phyloP scores from a whole-genome alignment of 129 eudicot species.

The Centella asiatica region DNA sequence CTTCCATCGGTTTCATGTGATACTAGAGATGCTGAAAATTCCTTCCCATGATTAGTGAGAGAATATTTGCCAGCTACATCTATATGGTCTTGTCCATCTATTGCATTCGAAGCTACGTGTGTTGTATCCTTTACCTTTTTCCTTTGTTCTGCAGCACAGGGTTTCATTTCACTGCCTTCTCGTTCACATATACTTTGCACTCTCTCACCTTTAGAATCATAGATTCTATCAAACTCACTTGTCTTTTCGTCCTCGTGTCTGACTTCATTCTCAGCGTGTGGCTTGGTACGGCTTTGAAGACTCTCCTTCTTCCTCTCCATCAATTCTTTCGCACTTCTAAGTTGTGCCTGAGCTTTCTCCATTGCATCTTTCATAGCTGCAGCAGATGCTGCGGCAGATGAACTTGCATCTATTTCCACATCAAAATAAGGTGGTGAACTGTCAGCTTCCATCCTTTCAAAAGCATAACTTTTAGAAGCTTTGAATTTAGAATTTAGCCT shows the following conservation, averaged over 20 bases:
- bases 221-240: slow-evolving; percentile 17
- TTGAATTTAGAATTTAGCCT: slow-evolving; percentile 29
- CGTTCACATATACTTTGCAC: slow-evolving; percentile 22
- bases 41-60: slow-evolving; percentile 16
- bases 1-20: slow-evolving; percentile 19
- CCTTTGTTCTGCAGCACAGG: slow-evolving; percentile 24
- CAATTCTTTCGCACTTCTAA: slow-evolving; percentile 42
- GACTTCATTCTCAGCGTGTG: slow-evolving; percentile 22
- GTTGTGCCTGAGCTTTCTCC: slow-evolving; percentile 60
- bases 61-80: slow-evolving; percentile 4
- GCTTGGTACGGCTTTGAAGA: slow-evolving; percentile 29
- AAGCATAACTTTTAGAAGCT: slow-evolving; percentile 43
- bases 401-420: slow-evolving; percentile 64
- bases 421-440: slow-evolving; percentile 54
- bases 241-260: slow-evolving; percentile 28
- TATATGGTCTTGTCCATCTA: slow-evolving; percentile 13
- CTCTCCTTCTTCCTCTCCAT: slow-evolving; percentile 48
- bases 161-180: slow-evolving; percentile 21
- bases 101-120: slow-evolving; percentile 15
- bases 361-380: slow-evolving; percentile 66
- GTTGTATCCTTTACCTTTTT: slow-evolving; percentile 13
- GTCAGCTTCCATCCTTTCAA: slow-evolving; percentile 37
- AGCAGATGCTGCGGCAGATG: slow-evolving; percentile 58
- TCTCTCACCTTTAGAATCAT: slow-evolving; percentile 21
- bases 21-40: slow-evolving; percentile 15